phyloP scores from a whole-genome alignment of 73 alveolate genomes.

The Stentor roeselii region DNA sequence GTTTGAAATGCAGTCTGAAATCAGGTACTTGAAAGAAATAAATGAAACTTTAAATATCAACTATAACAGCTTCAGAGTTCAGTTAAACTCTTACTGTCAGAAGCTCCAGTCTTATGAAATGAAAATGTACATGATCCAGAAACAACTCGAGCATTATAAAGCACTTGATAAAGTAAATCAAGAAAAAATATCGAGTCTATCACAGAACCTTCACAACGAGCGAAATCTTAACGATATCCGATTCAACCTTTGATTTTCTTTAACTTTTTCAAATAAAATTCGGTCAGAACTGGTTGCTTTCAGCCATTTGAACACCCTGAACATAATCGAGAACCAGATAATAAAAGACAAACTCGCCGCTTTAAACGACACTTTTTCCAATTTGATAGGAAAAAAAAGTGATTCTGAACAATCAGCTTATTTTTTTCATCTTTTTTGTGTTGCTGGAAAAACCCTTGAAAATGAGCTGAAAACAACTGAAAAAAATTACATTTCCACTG shows the following conservation, averaged over 20 bases:
- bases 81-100: not conserved
- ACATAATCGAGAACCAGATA: not conserved
- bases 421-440: too few species aligned
- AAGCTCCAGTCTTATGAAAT: not conserved
- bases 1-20: not conserved
- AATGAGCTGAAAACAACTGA: not conserved
- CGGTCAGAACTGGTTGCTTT: not conserved
- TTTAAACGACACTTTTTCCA: not conserved
- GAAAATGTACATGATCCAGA: not conserved
- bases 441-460: not conserved
- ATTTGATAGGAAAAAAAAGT: not conserved
- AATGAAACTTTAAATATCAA: not conserved
- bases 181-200: not conserved
- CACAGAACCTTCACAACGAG: not conserved
- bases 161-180: not conserved
- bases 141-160: slow-evolving; percentile 9
- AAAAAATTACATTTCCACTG: not conserved
- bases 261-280: not conserved
- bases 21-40: not conserved
- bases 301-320: not conserved
- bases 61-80: not conserved
- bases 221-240: not conserved
- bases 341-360: not conserved
- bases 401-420: not conserved
- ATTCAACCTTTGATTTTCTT: not conserved